Evolutionary conservation across 2,329 filamentous ascomycete species (phyloP).

Genomic region (Scorias spongiosa): DNA sequence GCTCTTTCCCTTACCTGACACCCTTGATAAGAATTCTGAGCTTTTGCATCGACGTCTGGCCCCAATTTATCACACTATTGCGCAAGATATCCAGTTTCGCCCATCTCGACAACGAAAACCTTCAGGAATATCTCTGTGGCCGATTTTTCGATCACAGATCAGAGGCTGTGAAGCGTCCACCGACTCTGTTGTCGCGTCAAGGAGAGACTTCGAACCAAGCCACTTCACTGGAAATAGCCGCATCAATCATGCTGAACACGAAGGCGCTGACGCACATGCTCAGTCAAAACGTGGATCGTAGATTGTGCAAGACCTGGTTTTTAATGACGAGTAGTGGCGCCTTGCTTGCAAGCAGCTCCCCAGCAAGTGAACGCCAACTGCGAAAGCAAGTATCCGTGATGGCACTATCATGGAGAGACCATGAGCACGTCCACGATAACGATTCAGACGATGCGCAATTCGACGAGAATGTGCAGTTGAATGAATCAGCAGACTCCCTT

Average conservation of each 20-base stretch:
- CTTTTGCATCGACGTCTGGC: too few relatives aligned
- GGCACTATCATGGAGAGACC: constrained; percentile 35
- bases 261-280: constrained; percentile 28
- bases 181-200: too few relatives aligned
- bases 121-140: too few relatives aligned
- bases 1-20: too few relatives aligned
- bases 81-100: too few relatives aligned
- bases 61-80: too few relatives aligned
- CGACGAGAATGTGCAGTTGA: constrained; percentile 3
- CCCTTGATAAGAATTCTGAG: too few relatives aligned
- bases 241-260: constrained; percentile 26
- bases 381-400: constrained; percentile 34
- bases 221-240: too few relatives aligned
- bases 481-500: constrained; percentile 11
- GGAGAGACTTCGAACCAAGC: too few relatives aligned
- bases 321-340: constrained; percentile 38
- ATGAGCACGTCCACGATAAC: constrained; percentile 15
- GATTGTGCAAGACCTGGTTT: constrained; percentile 28
- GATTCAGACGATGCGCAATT: background rate
- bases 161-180: too few relatives aligned
- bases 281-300: constrained; percentile 26
- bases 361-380: constrained; percentile 32
- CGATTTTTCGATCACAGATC: too few relatives aligned
- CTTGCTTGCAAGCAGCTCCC: constrained; percentile 33
- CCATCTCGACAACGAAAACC: too few relatives aligned